These are phyloP conservation scores for Cladosporium cucumerinum DNA, from an alignment of 2,329 filamentous ascomycete genomes.

Conservation along the genomic window DNA sequence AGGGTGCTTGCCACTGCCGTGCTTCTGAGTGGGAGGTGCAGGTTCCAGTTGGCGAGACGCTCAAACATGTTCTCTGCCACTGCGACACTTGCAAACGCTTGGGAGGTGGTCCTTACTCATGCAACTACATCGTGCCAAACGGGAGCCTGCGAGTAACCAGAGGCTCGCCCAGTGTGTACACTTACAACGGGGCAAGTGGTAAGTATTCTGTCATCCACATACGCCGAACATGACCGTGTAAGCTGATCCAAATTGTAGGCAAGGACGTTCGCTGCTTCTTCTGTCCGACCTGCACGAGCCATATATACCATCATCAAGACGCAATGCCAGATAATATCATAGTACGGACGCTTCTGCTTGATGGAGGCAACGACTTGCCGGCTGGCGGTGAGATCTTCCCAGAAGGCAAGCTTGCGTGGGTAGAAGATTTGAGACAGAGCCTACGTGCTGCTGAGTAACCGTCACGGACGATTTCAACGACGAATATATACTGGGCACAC, in stretches of 20 bases:
- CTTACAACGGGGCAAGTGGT: slow-evolving; percentile 34
- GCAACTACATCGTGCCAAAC: slow-evolving; percentile 36
- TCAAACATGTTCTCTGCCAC: slow-evolving; percentile 37
- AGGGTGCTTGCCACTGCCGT: slow-evolving; percentile 35
- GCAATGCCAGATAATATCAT: slow-evolving; percentile 41
- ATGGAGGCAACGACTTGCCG: slow-evolving; percentile 35
- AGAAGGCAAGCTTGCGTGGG: slow-evolving; percentile 37
- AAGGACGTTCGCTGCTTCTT: slow-evolving; percentile 39
- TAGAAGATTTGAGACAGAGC: slow-evolving; percentile 29
- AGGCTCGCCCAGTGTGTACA: slow-evolving; percentile 32
- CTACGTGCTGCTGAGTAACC: background rate
- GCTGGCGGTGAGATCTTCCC: slow-evolving; percentile 39
- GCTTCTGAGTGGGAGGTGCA: slow-evolving; percentile 30
- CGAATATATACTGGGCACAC: background rate
- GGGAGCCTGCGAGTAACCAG: slow-evolving; percentile 29
- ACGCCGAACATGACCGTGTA: background rate
- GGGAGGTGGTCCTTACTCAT: slow-evolving; percentile 36
- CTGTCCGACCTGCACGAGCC: slow-evolving; percentile 38
- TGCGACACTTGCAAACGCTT: slow-evolving; percentile 38
- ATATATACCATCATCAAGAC: slow-evolving; percentile 42
- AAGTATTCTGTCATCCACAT: background rate
- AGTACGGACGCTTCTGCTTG: slow-evolving; percentile 38
- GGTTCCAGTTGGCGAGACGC: slow-evolving; percentile 18
- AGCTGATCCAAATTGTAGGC: slow-evolving; percentile 17
- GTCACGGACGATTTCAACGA: background rate